These are phyloP conservation scores for Candida mesenterica DNA, from an alignment of 1,139 yeast genomes.

Conservation along the genomic window DNA sequence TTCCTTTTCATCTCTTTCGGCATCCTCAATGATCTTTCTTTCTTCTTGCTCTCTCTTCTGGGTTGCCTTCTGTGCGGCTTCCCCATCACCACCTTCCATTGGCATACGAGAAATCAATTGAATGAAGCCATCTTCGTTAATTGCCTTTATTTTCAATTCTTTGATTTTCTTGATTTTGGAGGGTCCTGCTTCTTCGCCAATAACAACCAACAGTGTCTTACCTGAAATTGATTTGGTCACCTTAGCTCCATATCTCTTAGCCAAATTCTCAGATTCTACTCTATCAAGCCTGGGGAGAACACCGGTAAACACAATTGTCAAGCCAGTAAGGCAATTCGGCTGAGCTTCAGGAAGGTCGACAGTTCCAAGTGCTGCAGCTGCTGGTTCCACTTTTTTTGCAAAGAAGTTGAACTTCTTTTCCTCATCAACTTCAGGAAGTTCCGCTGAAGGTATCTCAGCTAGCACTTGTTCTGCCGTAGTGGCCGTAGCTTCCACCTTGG, in stretches of 20 bases:
- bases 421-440: constrained; percentile 55
- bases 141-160: constrained; percentile 70
- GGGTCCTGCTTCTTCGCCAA: constrained; percentile 97
- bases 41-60: constrained; percentile 70
- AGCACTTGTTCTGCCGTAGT: constrained; percentile 54
- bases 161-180: constrained; percentile 84
- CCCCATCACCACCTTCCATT: constrained; percentile 85
- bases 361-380: constrained; percentile 19
- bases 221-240: constrained; percentile 86
- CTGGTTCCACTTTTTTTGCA: constrained; percentile 39
- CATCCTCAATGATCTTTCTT: constrained; percentile 48
- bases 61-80: constrained; percentile 69
- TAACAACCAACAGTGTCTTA: constrained; percentile 82
- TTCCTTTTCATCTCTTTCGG: constrained; percentile 33
- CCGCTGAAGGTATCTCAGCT: constrained; percentile 66
- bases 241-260: constrained; percentile 89
- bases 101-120: constrained; percentile 80
- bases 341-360: constrained; percentile 68
- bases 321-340: constrained; percentile 79
- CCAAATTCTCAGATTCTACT: constrained; percentile 69
- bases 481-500: too few species aligned
- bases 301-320: constrained; percentile 94
- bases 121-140: constrained; percentile 83
- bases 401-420: constrained; percentile 55
- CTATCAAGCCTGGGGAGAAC: constrained; percentile 77